phyloP scores from a whole-genome alignment of 2,329 filamentous ascomycete species.

The Aspergillus candidus region DNA sequence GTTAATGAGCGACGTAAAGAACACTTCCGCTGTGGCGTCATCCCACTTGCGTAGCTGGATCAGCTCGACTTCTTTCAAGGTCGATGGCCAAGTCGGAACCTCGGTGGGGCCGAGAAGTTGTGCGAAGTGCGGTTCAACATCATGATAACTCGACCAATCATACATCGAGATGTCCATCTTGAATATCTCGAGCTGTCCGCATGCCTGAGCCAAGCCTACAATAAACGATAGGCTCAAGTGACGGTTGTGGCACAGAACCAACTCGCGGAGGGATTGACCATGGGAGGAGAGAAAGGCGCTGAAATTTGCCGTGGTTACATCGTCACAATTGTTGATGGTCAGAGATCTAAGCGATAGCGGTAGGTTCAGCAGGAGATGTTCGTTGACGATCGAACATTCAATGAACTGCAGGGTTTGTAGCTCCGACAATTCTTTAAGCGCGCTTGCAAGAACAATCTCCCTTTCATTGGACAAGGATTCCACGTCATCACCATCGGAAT shows the following conservation, averaged over 20 bases:
- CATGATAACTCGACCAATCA: conserved; percentile 60
- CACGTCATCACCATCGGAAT: conserved; percentile 28
- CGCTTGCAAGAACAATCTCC: conserved; percentile 37
- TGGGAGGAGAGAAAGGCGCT: conserved; percentile 59
- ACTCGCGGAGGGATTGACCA: conserved; percentile 59
- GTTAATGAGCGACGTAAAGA: conserved; percentile 73
- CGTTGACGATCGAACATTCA: conserved; percentile 66
- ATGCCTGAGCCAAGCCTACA: conserved; percentile 57
- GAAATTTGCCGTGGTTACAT: conserved; percentile 63
- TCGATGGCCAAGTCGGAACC: conserved; percentile 70
- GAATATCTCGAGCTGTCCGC: conserved; percentile 64
- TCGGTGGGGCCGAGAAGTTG: conserved; percentile 54
- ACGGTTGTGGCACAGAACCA: conserved; percentile 73
- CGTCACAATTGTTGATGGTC: conserved; percentile 72
- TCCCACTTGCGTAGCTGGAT: conserved; percentile 71
- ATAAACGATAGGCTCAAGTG: conserved; percentile 71
- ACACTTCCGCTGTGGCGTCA: conserved; percentile 62
- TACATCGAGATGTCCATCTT: conserved; percentile 75
- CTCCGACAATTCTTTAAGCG: conserved; percentile 53
- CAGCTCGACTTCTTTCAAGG: conserved; percentile 65
- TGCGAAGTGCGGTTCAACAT: conserved; percentile 70
- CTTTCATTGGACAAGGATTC: conserved; percentile 33
- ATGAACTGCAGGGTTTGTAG: conserved; percentile 67
- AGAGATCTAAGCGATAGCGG: conserved; percentile 62
- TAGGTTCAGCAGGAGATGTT: conserved; percentile 60